Conservation (phyloP, 306 rosid species). For the Begonia peltatifolia region DNA sequence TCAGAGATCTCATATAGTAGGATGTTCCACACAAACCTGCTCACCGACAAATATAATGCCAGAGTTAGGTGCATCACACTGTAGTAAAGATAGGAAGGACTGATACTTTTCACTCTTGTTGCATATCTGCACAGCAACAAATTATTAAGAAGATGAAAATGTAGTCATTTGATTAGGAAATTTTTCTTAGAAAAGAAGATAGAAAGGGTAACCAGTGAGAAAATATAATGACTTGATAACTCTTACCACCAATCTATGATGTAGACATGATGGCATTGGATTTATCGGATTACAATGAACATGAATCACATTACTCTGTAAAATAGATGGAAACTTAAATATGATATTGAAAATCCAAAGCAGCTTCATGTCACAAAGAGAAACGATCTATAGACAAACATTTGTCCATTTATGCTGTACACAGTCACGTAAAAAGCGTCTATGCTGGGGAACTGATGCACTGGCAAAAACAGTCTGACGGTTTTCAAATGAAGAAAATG, state of each 20-base stretch:
- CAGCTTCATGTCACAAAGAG: slow-evolving; percentile 8
- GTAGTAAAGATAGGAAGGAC: slow-evolving; percentile 48
- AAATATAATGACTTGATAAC: background rate
- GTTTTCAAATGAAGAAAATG: slow-evolving; percentile 49
- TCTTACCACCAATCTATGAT: slow-evolving; percentile 69
- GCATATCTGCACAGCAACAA: slow-evolving; percentile 41
- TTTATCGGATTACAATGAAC: slow-evolving; percentile 63
- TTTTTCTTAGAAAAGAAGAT: background rate
- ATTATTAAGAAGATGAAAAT: background rate
- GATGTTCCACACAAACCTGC: slow-evolving; percentile 40
- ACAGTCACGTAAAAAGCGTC: slow-evolving; percentile 62
- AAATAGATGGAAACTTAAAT: slow-evolving; percentile 1
- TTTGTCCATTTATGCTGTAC: slow-evolving; percentile 97
- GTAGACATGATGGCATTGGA: slow-evolving; percentile 74
- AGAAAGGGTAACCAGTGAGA: background rate
- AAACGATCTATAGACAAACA: slow-evolving; percentile 26
- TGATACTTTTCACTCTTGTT: slow-evolving; percentile 35
- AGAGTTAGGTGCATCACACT: slow-evolving; percentile 56
- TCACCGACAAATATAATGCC: slow-evolving; percentile 69
- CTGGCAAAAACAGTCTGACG: slow-evolving; percentile 92
- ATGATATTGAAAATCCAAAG: background rate
- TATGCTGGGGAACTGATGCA: slow-evolving; percentile 94
- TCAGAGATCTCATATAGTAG: slow-evolving; percentile 4
- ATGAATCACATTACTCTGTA: slow-evolving; percentile 66
- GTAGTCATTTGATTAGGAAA: background rate